Evolutionary conservation across 345 rosid genomes (phyloP).

Genomic region (Camelina hispida): DNA sequence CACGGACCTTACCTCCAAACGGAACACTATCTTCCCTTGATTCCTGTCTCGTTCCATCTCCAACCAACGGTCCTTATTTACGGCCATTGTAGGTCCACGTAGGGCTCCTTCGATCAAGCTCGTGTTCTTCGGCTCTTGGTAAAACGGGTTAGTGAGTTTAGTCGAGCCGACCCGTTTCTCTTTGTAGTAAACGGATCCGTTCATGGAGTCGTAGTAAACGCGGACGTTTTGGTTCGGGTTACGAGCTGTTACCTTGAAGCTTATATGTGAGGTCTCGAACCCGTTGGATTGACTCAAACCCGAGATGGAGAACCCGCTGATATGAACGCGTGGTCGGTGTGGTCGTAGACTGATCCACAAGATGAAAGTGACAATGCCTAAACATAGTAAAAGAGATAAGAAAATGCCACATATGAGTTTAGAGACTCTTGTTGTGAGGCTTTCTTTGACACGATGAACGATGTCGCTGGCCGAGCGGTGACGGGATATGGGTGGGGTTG

Average conservation of each 20-base stretch:
- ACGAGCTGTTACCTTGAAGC: constrained; percentile 67
- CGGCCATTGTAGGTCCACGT: constrained; percentile 61
- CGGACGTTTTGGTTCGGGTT: constrained; percentile 75
- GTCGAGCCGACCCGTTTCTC: constrained; percentile 64
- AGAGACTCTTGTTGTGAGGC: constrained; percentile 64
- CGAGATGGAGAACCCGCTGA: constrained; percentile 57
- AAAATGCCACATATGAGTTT: constrained; percentile 63
- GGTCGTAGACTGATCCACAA: constrained; percentile 89
- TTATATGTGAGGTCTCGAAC: constrained; percentile 58
- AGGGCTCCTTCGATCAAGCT: constrained; percentile 50
- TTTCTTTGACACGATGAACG: constrained; percentile 64
- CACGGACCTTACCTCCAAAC: constrained; percentile 60
- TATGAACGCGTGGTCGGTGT: constrained; percentile 71
- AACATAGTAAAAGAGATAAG: constrained; percentile 56
- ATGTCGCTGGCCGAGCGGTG: constrained; percentile 53
- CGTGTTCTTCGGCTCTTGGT: constrained; percentile 80
- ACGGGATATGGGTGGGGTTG: constrained; percentile 37
- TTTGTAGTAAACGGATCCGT: constrained; percentile 64
- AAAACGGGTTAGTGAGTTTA: constrained; percentile 47
- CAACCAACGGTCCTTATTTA: constrained; percentile 62
- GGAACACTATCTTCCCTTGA: constrained; percentile 61
- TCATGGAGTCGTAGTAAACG: constrained; percentile 59
- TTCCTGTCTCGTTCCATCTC: constrained; percentile 64
- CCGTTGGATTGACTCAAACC: constrained; percentile 54
- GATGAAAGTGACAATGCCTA: constrained; percentile 60